Conservation (phyloP, 179 eudicot genomes). For the Amaranthus tricolor region DNA sequence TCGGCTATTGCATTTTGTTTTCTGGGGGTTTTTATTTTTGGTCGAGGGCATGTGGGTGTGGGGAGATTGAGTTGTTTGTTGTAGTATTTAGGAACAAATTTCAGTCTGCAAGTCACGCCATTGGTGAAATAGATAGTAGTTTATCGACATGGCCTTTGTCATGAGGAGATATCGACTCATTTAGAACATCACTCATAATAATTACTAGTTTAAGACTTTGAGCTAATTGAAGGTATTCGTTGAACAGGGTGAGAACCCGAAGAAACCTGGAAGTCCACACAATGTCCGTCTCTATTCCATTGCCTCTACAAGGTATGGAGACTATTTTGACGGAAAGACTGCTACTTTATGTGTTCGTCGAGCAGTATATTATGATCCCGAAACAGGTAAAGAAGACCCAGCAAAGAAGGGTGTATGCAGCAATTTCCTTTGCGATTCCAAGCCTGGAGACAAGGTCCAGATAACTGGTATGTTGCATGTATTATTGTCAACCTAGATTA, state of each 20-base stretch:
- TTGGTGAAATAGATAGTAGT: not conserved
- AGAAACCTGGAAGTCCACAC: conserved; percentile 80
- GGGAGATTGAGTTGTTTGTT: not conserved
- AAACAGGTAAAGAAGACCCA: conserved; percentile 90
- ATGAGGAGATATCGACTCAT: not conserved
- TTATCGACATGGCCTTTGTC: not conserved
- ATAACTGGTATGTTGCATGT: conserved; percentile 57
- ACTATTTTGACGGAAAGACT: conserved; percentile 84
- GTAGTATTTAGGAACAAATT: not conserved
- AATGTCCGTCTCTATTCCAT: conserved; percentile 92
- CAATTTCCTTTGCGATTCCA: conserved; percentile 79
- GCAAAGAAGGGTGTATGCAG: conserved; percentile 83
- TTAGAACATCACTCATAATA: not conserved
- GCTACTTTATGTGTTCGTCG: conserved; percentile 92
- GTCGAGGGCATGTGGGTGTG: not conserved
- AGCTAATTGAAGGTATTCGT: conserved; percentile 11
- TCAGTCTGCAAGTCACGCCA: not conserved
- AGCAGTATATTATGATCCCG: conserved; percentile 86
- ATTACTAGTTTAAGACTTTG: not conserved
- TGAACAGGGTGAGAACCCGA: conserved; percentile 87
- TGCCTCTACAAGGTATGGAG: conserved; percentile 92
- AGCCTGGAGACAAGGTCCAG: conserved; percentile 93
- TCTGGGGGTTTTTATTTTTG: no score
- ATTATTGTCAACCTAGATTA: not conserved
- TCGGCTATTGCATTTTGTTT: not conserved